phyloP scores from a whole-genome alignment of 352 stramenopile species.

The Phytophthora idaei region DNA sequence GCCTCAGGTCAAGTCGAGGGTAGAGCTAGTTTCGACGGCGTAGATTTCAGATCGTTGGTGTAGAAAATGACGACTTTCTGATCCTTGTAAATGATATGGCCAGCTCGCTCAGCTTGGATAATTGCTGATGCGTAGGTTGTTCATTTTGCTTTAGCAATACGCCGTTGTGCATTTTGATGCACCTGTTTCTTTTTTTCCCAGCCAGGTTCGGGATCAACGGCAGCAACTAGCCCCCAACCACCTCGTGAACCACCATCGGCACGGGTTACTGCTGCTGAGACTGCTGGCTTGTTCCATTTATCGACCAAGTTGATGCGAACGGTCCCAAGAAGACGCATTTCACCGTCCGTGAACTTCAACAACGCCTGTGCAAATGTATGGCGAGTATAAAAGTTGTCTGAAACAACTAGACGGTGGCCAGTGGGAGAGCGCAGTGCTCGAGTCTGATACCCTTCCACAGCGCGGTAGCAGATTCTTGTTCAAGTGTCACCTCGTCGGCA shows the following conservation, averaged over 20 bases:
- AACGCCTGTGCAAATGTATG: conserved; percentile 20
- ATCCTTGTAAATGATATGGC: conserved; percentile 27
- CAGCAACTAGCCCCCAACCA: conserved; percentile 13
- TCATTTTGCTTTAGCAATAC: background rate
- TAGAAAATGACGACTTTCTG: conserved; percentile 25
- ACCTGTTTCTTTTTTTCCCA: conserved; percentile 7
- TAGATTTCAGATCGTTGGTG: conserved; percentile 17
- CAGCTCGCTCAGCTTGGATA: background rate
- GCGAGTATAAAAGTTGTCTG: conserved; percentile 21
- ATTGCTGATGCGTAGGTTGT: conserved; percentile 7
- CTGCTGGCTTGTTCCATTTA: conserved; percentile 18
- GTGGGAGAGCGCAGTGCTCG: background rate
- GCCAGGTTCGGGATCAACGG: conserved; percentile 7
- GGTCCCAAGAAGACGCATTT: conserved; percentile 13
- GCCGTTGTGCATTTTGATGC: conserved; percentile 9
- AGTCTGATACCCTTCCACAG: conserved; percentile 12
- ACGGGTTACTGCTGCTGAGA: background rate
- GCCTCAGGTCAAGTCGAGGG: conserved; percentile 3
- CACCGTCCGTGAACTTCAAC: conserved; percentile 17
- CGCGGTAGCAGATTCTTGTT: background rate
- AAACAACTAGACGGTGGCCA: conserved; percentile 2
- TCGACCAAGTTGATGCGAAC: conserved; percentile 26
- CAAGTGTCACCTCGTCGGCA: background rate
- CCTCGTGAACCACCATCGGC: background rate
- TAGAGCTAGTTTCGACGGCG: background rate